Base-by-base conservation (phyloP, 1,284 basidiomycete species). In the Afroboletus lepidellus region DNA sequence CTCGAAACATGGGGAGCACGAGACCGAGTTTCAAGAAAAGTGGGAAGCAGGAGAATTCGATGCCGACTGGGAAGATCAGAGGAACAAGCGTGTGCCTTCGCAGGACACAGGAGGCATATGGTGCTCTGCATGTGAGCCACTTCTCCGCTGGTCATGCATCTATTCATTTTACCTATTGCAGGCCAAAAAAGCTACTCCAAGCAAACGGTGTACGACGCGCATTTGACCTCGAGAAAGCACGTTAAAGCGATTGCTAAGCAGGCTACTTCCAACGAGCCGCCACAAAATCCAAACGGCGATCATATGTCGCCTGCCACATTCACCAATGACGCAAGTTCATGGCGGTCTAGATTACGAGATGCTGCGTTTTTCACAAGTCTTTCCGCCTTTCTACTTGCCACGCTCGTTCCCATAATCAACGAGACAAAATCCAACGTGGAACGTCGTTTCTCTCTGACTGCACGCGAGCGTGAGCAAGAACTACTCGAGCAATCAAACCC, bases 341-440 rank as follows among this genome's bases (percentile, higher is more conserved):
- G 75, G 33, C 79, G 77, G 57, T 75, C 80, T 55, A 89, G 90
- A 62, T 74, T 85, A 56, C 81, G 81, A 39, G 80, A 77, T 30
- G 79, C 87, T 15, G 94, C 93, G 2, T 78, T 85, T 29, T 76
- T 88, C 54, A 92, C 92, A 3, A 75, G 84, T 61, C 80, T 96
- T 44, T 76, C 83, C 48, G 80, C 85, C 7, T 74, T 80, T 39
- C 79, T 98, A 48, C 78, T 96, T 42, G 68, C 69, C 8, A 74
- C 77, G 3, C 83, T 95, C 15, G 72, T 83, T 24, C 75, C 84
- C n/a, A 81, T 79, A 13, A 72, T 94, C 36, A 83, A 88, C 54
- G 94, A 96, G 62, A 97, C 96, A 0, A 92, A 94, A 64, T 87
- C 93, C 18, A 98, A 99, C 66, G 94, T 98, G 21, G 97, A 99